Percentiles rank a stretch among this genome's conserved stretches.
Conservation (phyloP, 2,329 filamentous ascomycete genomes). For the Fusarium verrucosum region DNA sequence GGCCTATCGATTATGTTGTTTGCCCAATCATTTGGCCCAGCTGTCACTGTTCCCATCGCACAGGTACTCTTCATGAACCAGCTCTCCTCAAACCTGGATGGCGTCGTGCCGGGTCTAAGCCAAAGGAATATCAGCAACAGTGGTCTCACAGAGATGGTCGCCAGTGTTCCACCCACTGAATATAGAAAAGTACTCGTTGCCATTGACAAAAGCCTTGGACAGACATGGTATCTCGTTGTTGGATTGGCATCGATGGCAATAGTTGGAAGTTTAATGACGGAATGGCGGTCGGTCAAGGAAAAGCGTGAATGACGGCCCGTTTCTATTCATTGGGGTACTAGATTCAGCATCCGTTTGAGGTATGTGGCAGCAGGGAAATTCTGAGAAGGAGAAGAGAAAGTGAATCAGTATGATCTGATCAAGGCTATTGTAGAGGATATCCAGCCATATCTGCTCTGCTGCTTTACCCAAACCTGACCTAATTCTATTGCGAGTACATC, state of each 20-base stretch:
- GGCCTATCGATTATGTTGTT: slow-evolving; percentile 38
- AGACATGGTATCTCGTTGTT: slow-evolving; percentile 23
- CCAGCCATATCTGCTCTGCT: no score
- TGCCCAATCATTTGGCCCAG: slow-evolving; percentile 34
- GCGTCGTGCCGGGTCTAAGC: neutral
- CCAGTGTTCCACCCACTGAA: neutral
- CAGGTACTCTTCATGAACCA: slow-evolving; percentile 34
- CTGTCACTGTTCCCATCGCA: slow-evolving; percentile 24
- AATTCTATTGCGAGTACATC: no score
- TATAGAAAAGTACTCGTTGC: neutral
- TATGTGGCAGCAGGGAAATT: no score
- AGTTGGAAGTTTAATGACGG: slow-evolving; percentile 13
- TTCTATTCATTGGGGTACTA: no score
- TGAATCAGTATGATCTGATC: no score
- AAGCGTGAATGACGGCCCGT: slow-evolving; percentile 1
- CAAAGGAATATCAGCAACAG: neutral
- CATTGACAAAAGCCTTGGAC: neutral
- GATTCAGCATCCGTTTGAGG: no score
- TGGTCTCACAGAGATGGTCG: slow-evolving; percentile 1
- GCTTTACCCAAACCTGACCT: no score
- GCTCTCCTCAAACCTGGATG: slow-evolving; percentile 10
- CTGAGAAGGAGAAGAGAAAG: no score
- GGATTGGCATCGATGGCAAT: slow-evolving; percentile 16
- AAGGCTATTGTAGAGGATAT: no score
- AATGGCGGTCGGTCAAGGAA: slow-evolving; percentile 23